Evolutionary conservation across 2,329 filamentous ascomycete species (phyloP), one percentile per base, ranked within the genome.

Genomic region (Stachybotrys echinatus): DNA sequence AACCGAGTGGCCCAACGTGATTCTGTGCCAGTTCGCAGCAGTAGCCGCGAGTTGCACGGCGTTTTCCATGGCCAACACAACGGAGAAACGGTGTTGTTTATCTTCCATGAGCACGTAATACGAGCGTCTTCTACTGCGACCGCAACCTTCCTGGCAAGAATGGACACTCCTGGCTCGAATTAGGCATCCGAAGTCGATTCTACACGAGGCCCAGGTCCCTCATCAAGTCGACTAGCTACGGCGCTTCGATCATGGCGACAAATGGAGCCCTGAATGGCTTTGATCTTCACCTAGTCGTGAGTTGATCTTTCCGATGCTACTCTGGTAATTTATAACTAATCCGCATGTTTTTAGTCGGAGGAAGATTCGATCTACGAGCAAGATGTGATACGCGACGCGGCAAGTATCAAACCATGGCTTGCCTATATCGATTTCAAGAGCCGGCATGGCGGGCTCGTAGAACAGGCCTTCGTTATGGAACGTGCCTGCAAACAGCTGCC

Each of bases 351-450:
- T 2, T 56, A 92, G 83, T 79, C 84, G 60, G 88, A 91, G 65
- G 90, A 95, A 73, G 94, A 99, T 73, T 86, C 89, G 49, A 82
- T 95, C 53, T 99, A 97, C 76, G 95, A 99, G 73, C 92, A 96
- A 72, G 94, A 99, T 68, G 84, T 97, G 53, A 75, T 94, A 56
- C 88, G 92, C 59, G 89, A 95, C 62, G 83, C 85, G 8, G 87
- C 86, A 61, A 94, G 85, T 67, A 84, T 92, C 58, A 95, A 92
- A 71, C 92, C 94, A 62, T 99, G 94, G 94, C 80, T 99, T 51
- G 85, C 90, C 58, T 99, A 97, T 70, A 88, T 92, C 66, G 85
- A 90, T 58, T 92, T 89, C 78, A 99, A 99, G 72, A 74, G 84
- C 59, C 88, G 90, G 60, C 88, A 95, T 78, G 92, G 92, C 59